Percentiles rank a stretch among this genome's conserved stretches.
Evolutionary conservation across 345 rosid genomes (phyloP).

Genomic region (Rhodomyrtus tomentosa): DNA sequence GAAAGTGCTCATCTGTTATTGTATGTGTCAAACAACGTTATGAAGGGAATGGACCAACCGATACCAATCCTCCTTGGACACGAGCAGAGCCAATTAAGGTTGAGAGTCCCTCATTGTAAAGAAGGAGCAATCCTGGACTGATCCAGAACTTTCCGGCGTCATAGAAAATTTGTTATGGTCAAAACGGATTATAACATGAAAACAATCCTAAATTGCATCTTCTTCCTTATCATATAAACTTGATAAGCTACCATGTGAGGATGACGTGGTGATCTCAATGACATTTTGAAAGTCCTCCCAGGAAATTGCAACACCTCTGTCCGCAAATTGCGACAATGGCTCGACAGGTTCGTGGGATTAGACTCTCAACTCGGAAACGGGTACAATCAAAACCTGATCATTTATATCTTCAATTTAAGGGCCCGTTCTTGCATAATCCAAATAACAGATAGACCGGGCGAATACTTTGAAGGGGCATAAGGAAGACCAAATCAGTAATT

Average conservation of each 20-base stretch:
- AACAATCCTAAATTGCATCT: background rate
- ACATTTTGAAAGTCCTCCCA: background rate
- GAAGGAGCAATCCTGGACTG: background rate
- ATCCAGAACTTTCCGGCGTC: background rate
- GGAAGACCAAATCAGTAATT: conserved; percentile 33
- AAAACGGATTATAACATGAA: background rate
- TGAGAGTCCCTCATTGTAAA: background rate
- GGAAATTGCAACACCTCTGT: background rate
- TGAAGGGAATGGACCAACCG: background rate
- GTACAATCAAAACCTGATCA: background rate
- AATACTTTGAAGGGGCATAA: conserved; percentile 36
- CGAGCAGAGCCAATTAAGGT: background rate
- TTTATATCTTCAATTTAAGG: background rate
- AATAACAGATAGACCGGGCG: background rate
- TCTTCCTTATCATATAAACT: background rate
- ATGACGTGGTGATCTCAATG: background rate
- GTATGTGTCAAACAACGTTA: background rate
- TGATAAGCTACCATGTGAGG: background rate
- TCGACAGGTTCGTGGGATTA: background rate
- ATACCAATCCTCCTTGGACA: background rate
- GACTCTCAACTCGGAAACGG: background rate
- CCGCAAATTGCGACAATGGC: background rate
- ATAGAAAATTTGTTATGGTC: background rate
- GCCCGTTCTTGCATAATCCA: background rate
- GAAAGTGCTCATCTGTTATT: background rate